Base-by-base conservation (phyloP, 805 yeast genomes). In the Saccharomycopsis olivae region DNA sequence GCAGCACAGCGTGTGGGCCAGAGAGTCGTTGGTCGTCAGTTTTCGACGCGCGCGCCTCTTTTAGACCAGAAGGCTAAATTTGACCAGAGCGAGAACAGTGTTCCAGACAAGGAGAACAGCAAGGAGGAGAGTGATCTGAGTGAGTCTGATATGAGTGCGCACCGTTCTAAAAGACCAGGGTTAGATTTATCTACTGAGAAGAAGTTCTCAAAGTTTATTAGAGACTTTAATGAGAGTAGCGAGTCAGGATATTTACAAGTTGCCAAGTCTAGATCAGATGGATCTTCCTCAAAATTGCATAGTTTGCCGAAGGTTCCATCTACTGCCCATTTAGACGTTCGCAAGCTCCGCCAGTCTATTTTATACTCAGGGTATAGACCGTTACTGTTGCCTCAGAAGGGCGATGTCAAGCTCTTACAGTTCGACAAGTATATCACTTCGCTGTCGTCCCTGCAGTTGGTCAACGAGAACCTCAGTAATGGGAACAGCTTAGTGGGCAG, bases 341-440 rank as follows among this genome's bases (percentile, higher is more conserved):
- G 42, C 5, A 39, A 36, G 35, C 39, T 45, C 35, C 30, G 47
- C 23, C 37, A 35, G 19, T 44, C 42, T 27, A 39, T 42, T 27
- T 36, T 45, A 8, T 45, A 35, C 29, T 27, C 35, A 8, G 48
- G 48, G 2, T 45, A 45, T 32, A 27, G 48, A 19, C 48, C 48
- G 4, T 33, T 45, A 10, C 24, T 39, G 29, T 30, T 45, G 18
- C 48, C 48, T 5, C 28, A 42, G 18, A 36, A 39, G 15, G 32
- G 30, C 19, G 40, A 42, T 8, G 28, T n/a, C 24, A 39, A 36
- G 14, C 21, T 38, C 5, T n/a, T 43, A 17, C 27, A 40, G 28
- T 43, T 43, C 15, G 44, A 43, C 19, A 36, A 43, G 21, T 17
- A 28, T 13, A 33, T 8, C 4, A 33, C 38, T 16, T 18, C 23